phyloP scores from a whole-genome alignment of 2,329 filamentous ascomycete genomes.

The Exophiala aquamarina region DNA sequence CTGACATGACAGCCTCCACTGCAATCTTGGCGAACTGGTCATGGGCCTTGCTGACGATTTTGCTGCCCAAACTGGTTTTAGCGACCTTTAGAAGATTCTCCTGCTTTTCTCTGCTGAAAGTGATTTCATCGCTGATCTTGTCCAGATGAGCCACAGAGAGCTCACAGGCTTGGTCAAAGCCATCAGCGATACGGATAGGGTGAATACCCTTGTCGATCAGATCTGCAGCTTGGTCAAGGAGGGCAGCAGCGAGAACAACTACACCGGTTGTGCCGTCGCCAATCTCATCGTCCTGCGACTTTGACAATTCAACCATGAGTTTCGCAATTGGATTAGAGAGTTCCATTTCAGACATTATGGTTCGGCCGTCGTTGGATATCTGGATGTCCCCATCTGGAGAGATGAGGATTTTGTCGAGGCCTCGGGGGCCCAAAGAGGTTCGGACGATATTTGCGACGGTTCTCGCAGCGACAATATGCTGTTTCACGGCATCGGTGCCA shows the following conservation, averaged over 20 bases:
- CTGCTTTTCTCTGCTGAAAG: slow-evolving; percentile 78
- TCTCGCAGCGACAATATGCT: slow-evolving; percentile 93
- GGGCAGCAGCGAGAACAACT: slow-evolving; percentile 88
- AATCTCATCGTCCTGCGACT: slow-evolving; percentile 98
- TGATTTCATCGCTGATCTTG: slow-evolving; percentile 85
- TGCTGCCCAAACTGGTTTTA: slow-evolving; percentile 92
- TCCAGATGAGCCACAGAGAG: slow-evolving; percentile 92
- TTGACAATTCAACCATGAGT: slow-evolving; percentile 92
- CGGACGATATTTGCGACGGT: slow-evolving; percentile 97
- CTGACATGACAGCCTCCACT: slow-evolving; percentile 92
- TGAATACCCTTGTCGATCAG: slow-evolving; percentile 99
- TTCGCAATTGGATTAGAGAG: slow-evolving; percentile 98
- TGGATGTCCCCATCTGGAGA: slow-evolving; percentile 98
- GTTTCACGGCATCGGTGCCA: slow-evolving; percentile 96
- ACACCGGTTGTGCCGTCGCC: slow-evolving; percentile 98
- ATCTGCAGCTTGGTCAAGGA: slow-evolving; percentile 94
- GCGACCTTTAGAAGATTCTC: slow-evolving; percentile 91
- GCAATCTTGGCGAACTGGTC: slow-evolving; percentile 98
- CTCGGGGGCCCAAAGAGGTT: slow-evolving; percentile 90
- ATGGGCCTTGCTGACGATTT: slow-evolving; percentile 98
- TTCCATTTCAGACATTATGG: slow-evolving; percentile 95
- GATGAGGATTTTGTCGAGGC: slow-evolving; percentile 98
- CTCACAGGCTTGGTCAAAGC: slow-evolving; percentile 96
- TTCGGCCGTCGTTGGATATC: slow-evolving; percentile 97
- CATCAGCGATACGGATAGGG: slow-evolving; percentile 96